Evolutionary conservation across 2,329 filamentous ascomycete genomes (phyloP).

Genomic region (Cladosporium halotolerans): DNA sequence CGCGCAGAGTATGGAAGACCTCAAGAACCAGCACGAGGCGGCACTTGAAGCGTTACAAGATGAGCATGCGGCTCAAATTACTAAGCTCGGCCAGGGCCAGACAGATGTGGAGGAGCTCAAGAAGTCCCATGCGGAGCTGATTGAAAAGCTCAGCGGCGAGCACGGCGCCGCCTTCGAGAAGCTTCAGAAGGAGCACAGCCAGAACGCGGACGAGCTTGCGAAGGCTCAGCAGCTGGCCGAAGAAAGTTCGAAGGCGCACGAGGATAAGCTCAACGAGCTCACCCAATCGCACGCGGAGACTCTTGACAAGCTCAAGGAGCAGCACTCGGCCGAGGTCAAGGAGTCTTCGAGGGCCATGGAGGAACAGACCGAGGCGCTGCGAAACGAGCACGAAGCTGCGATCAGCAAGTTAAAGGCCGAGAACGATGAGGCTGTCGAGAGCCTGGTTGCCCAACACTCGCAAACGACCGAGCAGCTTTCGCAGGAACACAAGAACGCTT

Average conservation of each 20-base stretch:
- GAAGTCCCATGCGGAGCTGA: conserved; percentile 6
- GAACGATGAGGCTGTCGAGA: conserved; percentile 13
- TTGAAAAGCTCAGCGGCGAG: conserved; percentile 4
- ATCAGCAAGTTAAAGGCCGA: not conserved
- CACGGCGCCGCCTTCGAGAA: conserved; percentile 13
- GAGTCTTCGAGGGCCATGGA: not conserved
- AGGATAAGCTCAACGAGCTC: not conserved
- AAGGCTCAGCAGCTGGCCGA: not conserved
- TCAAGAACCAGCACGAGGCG: conserved; percentile 2
- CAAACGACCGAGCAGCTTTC: conserved; percentile 1
- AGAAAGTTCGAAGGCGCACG: not conserved
- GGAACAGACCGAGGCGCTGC: conserved; percentile 1
- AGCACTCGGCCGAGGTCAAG: conserved; percentile 4
- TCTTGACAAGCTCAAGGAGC: conserved; percentile 13
- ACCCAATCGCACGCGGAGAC: conserved; percentile 5
- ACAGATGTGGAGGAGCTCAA: not conserved
- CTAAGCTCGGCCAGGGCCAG: not conserved
- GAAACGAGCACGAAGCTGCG: not conserved
- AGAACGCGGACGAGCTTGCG: not conserved
- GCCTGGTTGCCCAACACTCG: conserved; percentile 19
- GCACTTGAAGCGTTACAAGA: conserved; percentile 10
- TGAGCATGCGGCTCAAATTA: not conserved
- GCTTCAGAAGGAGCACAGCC: conserved; percentile 12
- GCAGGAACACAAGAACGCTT: conserved; percentile 13
- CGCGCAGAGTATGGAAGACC: not conserved